These are phyloP conservation scores for Fusarium sp. DNA, from an alignment of 2,329 filamentous ascomycete genomes.

Conservation along the genomic window DNA sequence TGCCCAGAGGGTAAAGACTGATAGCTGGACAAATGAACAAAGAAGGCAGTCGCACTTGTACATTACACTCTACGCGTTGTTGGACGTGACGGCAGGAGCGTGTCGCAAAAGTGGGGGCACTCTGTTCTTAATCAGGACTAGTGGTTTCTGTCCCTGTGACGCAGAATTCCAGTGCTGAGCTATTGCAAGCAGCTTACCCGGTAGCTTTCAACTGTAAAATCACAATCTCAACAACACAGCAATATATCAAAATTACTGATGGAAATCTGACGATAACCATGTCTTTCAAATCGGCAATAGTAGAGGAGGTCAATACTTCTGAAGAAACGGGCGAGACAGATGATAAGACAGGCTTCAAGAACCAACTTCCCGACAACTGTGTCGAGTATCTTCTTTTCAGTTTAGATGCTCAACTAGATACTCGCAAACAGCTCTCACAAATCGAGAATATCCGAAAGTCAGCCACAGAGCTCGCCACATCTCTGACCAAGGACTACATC, in stretches of 20 bases:
- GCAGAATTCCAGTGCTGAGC: not conserved
- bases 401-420: conserved; percentile 68
- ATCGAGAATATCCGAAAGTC: conserved; percentile 82
- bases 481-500: conserved; percentile 86
- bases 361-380: conserved; percentile 80
- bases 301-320: conserved; percentile 3
- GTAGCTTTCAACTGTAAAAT: conserved; percentile 16
- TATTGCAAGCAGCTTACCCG: conserved; percentile 25
- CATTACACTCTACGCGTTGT: conserved; percentile 46
- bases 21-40: conserved; percentile 9
- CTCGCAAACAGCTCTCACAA: conserved; percentile 71
- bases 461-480: conserved; percentile 72
- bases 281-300: conserved; percentile 20
- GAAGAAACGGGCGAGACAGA: not conserved
- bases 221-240: conserved; percentile 2
- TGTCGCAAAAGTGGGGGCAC: conserved; percentile 21
- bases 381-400: conserved; percentile 88
- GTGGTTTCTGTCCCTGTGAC: conserved; percentile 3
- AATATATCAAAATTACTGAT: not conserved
- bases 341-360: conserved; percentile 18
- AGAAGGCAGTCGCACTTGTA: conserved; percentile 2
- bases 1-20: not conserved
- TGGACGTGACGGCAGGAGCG: conserved; percentile 34
- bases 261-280: conserved; percentile 2
- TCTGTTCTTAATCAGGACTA: conserved; percentile 27